These are phyloP conservation scores for Kodamaea suecica DNA, from an alignment of 1,139 yeast genomes.

Conservation along the genomic window DNA sequence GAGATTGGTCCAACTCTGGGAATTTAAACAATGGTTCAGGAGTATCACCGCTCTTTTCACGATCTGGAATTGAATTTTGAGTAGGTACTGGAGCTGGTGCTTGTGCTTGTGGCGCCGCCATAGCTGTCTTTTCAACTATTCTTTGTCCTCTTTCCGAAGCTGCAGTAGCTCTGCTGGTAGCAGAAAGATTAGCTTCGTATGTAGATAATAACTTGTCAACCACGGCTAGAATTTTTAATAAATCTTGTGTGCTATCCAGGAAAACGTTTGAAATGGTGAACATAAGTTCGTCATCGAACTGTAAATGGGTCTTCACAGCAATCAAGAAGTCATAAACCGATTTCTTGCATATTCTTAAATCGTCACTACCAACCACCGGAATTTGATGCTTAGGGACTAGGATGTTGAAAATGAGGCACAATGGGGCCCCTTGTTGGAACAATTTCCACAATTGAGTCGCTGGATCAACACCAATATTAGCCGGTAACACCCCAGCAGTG, in stretches of 20 bases:
- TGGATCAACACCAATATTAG: slow-evolving; percentile 77
- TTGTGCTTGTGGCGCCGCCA: slow-evolving; percentile 3
- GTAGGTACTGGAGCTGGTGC: background rate
- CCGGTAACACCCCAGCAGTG: slow-evolving; percentile 74
- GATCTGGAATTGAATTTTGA: background rate
- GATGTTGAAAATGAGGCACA: slow-evolving; percentile 77
- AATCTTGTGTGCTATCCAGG: slow-evolving; percentile 74
- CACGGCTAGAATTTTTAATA: slow-evolving; percentile 68
- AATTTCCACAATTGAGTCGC: slow-evolving; percentile 88
- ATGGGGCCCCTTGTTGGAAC: slow-evolving; percentile 89
- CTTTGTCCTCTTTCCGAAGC: slow-evolving; percentile 1
- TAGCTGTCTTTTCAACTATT: slow-evolving; percentile 1
- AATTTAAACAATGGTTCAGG: slow-evolving; percentile 1
- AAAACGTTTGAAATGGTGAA: slow-evolving; percentile 91
- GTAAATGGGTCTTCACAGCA: slow-evolving; percentile 78
- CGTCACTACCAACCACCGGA: slow-evolving; percentile 66
- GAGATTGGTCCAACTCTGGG: slow-evolving; percentile 11
- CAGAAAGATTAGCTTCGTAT: slow-evolving; percentile 20
- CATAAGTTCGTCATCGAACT: slow-evolving; percentile 68
- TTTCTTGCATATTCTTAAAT: slow-evolving; percentile 79
- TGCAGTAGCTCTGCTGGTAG: slow-evolving; percentile 1
- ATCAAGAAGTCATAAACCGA: slow-evolving; percentile 86
- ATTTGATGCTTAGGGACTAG: slow-evolving; percentile 38
- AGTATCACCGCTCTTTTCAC: background rate
- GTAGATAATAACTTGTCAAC: slow-evolving; percentile 61